Conservation (phyloP, 306 rosid species). For the Cicer bijugum region DNA sequence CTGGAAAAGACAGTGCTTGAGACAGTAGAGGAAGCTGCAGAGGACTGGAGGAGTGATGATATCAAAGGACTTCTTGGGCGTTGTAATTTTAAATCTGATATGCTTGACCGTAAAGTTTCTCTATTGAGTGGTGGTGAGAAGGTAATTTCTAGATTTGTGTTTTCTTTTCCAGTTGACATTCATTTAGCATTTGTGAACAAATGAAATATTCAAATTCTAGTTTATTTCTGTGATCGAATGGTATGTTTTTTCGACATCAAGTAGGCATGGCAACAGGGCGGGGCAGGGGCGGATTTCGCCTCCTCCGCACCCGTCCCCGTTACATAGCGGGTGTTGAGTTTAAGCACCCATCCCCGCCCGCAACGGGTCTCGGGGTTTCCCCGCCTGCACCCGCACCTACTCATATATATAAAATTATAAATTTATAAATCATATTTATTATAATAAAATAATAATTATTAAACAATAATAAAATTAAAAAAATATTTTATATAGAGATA, state of each 20-base stretch:
- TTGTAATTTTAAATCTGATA: conserved; percentile 91
- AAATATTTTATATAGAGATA: too few species aligned
- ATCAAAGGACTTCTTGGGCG: conserved; percentile 99
- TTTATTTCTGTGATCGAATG: conserved; percentile 28
- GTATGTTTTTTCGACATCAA: conserved; percentile 20
- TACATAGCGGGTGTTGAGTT: too few species aligned
- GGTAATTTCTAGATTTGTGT: conserved; percentile 53
- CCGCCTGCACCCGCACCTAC: too few species aligned
- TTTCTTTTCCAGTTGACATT: conserved; percentile 34
- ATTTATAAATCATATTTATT: too few species aligned
- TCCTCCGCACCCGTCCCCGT: too few species aligned
- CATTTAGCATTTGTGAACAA: conserved; percentile 19
- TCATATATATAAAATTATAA: too few species aligned
- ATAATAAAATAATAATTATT: too few species aligned
- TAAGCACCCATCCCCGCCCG: too few species aligned
- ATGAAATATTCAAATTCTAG: conserved; percentile 12
- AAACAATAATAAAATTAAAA: too few species aligned
- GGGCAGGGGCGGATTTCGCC: too few species aligned
- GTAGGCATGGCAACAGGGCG: too few species aligned
- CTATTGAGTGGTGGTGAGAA: conserved; percentile 98
- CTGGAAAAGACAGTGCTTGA: conserved; percentile 87
- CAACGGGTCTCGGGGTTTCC: too few species aligned
- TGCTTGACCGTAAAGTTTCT: conserved; percentile 96
- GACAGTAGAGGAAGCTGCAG: conserved; percentile 94
- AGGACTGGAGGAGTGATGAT: conserved; percentile 92